Base-by-base conservation (phyloP, 768 basidiomycete species). In the Mrakia frigida region DNA sequence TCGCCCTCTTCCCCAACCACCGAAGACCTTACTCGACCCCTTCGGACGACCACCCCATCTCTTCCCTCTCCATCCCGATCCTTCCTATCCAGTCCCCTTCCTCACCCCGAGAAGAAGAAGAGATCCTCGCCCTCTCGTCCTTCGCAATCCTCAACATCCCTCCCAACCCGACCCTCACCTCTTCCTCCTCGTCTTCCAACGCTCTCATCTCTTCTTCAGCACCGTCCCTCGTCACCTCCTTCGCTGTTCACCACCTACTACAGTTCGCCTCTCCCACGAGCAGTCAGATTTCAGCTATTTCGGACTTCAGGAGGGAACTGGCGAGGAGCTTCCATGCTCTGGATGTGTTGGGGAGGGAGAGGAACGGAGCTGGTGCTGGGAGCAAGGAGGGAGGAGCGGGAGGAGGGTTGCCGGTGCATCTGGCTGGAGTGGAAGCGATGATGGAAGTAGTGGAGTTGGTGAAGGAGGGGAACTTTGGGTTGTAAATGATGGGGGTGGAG, bases 271-370 rank as follows among this genome's bases (percentile, higher is more conserved):
- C 86, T 3, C 80, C 81, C 1, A 82, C 81, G 46, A 88, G 87
- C 31, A 84, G 85, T 46, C 82, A 80, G 50, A 80, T 77, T n/a
- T 79, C 79, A 65, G 75, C 81, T 59, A 84, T 85, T 53, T 80
- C 82, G n/a, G 81, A 82, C 73, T 83, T 82, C 69, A 81, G 83
- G 77, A 80, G 83, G 35, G 91, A 92, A 73, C 87, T 93, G 80
- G 87, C 90, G 25, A 85, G 83, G 61, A 92, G 88, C 80, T 92
- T 87, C 80, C 86, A 91, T 79, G 90, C 90, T 76, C 86, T 94
- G 25, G 85, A 88, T 2, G 86, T 91, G 39, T 87, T 93, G 14
- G 86, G 88, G 3, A 83, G 83, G 35, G 81, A 82, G 70, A 53
- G 28, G 52, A 50, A 50, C 4, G 50, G 31, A 25, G 35, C 16